phyloP scores from a whole-genome alignment of 2,329 filamentous ascomycete species.

The Claviceps pazoutovae region DNA sequence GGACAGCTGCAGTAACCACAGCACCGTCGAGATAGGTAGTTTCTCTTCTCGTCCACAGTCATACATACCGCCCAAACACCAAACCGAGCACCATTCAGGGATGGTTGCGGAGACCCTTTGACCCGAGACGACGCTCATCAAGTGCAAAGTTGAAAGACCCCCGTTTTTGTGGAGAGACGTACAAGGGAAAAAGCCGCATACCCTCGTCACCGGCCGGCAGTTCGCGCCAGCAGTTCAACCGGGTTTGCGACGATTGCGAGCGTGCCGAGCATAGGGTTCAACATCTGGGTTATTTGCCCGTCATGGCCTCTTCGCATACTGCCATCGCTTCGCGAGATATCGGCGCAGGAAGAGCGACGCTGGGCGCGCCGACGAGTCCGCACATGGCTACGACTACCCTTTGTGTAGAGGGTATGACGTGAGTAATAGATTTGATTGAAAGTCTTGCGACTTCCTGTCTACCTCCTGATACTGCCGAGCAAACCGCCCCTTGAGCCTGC shows the following conservation, averaged over 20 bases:
- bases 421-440: constrained; percentile 20
- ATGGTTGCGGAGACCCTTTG: constrained; percentile 3
- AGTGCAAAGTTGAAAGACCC: not conserved
- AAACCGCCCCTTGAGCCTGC: constrained; percentile 14
- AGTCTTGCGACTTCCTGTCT: not conserved
- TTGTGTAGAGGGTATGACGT: constrained; percentile 78
- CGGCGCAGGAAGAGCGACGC: constrained; percentile 10
- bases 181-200: not conserved
- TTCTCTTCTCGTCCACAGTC: not conserved
- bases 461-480: constrained; percentile 14
- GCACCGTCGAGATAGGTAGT: constrained; percentile 2
- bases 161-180: not conserved
- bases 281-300: not conserved
- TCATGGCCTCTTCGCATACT: constrained; percentile 39
- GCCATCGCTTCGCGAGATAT: constrained; percentile 30
- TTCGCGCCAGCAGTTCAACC: not conserved
- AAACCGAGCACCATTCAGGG: not conserved
- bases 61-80: no score
- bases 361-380: constrained; percentile 23
- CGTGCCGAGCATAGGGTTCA: not conserved
- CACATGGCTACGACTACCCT: constrained; percentile 84
- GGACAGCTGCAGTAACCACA: not conserved
- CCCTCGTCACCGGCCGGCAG: not conserved
- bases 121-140: constrained; percentile 1
- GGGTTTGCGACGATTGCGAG: not conserved